Conservation (phyloP, 139 green algal genomes). For the Ulvella scutata region DNA sequence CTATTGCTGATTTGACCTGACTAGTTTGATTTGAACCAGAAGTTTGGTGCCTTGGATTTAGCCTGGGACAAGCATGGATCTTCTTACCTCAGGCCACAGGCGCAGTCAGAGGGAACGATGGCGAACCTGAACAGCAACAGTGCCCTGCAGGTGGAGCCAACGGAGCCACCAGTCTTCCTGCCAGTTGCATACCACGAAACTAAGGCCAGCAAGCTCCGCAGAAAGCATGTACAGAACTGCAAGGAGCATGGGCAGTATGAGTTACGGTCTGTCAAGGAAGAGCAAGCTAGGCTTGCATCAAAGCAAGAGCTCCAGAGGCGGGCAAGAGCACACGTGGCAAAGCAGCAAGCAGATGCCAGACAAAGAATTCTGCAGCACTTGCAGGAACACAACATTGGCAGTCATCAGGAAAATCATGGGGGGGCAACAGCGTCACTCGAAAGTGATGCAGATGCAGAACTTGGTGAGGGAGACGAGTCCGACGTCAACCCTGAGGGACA, state of each 20-base stretch:
- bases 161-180: neutral
- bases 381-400: neutral
- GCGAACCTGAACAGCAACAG: neutral
- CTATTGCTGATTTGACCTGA: too few relatives aligned
- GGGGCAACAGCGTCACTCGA: too few relatives aligned
- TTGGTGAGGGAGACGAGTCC: neutral
- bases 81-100: too few relatives aligned
- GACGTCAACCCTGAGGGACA: neutral
- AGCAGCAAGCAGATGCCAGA: neutral
- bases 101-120: too few relatives aligned
- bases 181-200: neutral
- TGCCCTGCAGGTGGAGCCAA: neutral
- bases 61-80: too few relatives aligned
- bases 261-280: neutral
- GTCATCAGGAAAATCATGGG: too few relatives aligned
- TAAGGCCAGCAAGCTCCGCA: neutral
- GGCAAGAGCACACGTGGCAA: neutral
- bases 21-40: too few relatives aligned
- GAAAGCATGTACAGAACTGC: neutral
- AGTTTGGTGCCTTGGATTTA: too few relatives aligned
- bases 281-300: neutral
- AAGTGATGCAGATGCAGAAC: neutral
- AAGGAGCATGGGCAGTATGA: neutral
- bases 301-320: neutral
- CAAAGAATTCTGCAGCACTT: neutral